phyloP scores from a whole-genome alignment of 495 filamentous ascomycete genomes.

The Penicillium canescens region DNA sequence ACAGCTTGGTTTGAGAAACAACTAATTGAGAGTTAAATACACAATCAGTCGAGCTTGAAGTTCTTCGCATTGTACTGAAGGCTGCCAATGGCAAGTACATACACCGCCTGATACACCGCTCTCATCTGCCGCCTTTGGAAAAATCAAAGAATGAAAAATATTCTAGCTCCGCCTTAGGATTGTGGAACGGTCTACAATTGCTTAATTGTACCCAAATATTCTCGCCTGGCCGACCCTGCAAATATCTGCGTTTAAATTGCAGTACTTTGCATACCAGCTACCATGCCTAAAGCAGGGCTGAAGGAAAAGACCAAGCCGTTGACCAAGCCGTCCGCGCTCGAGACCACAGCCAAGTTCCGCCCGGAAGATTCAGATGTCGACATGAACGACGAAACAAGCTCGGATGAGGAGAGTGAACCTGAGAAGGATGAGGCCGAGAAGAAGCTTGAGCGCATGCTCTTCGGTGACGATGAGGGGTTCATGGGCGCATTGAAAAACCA shows the following conservation, averaged over 20 bases:
- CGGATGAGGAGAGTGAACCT: conserved; percentile 43
- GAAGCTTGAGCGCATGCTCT: conserved; percentile 81
- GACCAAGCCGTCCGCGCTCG: conserved; percentile 26
- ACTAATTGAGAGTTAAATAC: neutral
- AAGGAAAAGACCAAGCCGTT: conserved; percentile 39
- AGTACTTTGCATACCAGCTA: neutral
- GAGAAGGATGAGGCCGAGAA: conserved; percentile 80
- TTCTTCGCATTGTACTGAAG: neutral
- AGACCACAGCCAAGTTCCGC: conserved; percentile 15
- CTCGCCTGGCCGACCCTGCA: neutral
- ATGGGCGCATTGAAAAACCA: conserved; percentile 61
- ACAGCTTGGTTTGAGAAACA: too few relatives aligned
- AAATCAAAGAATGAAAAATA: conserved; percentile 33
- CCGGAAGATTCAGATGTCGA: conserved; percentile 30
- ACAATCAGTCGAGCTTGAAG: neutral
- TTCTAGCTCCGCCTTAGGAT: conserved; percentile 26
- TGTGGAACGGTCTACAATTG: conserved; percentile 11
- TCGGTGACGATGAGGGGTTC: conserved; percentile 83
- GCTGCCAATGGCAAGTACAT: neutral
- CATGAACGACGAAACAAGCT: conserved; percentile 30
- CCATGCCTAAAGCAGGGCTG: conserved; percentile 31
- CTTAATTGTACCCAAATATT: neutral
- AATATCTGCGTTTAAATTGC: neutral
- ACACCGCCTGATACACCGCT: conserved; percentile 23
- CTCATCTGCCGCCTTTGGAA: conserved; percentile 24